Evolutionary conservation across 495 filamentous ascomycete species (phyloP), one percentile per base, ranked within the genome.

Genomic region (Aspergillus sclerotiicarbonarius): DNA sequence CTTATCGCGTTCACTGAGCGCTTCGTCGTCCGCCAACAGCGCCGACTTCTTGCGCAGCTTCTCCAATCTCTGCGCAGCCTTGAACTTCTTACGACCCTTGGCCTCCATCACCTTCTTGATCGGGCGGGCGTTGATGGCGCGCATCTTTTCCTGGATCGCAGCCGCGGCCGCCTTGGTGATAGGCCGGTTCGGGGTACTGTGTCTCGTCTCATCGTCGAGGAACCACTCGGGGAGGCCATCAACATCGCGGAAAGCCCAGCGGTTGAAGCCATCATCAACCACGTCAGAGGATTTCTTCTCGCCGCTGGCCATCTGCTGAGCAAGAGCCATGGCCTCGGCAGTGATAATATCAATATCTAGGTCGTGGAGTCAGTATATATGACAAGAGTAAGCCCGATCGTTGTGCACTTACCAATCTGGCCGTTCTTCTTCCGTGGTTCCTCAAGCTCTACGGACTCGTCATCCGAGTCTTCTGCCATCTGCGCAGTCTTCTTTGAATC

Each of bases 41-140:
- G 92, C 91, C 8, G 87, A 90, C 85, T 98, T 98, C 85, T 96
- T 96, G 71, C 89, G 86, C 61, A 98, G 76, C 75, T 95, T 96
- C 83, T 98, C 95, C 44, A 99, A 72, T 55, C 82, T 80, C 76
- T 93, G 89, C 0, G 90, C 91, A 19, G 92, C 88, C 82, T 94
- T 95, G 71, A 96, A 88, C 81, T 96, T 97, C 83, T 98, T 98
- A 44, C 94, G 81, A 31, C 90, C 92, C 74, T 92, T 91, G 20
- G 94, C 94, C 71, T 99, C 94, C 62, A 90, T 86, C 18, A 99
- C 94, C 78, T 99, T 99, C 85, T 99, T 99, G 84, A 98, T 98
- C 0, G 94, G 94, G 35, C 94, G 86, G 12, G 93, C 94, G 69
- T 99, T 99, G 60, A 96, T 84, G 2, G 95, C 92, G 6, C 92